These are phyloP conservation scores for Lotmaria passim DNA, from an alignment of 208 protist genomes.

Conservation along the genomic window DNA sequence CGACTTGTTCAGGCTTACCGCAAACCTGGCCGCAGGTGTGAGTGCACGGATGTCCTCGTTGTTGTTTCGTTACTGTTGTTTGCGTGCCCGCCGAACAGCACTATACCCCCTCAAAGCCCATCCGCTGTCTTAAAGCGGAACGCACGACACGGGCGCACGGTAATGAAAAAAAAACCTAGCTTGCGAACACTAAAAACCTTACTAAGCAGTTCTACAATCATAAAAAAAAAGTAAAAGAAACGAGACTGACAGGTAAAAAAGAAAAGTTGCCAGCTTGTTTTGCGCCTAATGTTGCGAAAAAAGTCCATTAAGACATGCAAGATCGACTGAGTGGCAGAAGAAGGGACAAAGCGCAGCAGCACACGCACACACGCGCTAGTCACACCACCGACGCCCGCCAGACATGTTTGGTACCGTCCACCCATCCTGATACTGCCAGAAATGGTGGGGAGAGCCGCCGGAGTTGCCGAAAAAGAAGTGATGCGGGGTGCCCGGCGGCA, in stretches of 20 bases:
- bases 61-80: too few species aligned
- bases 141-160: neutral
- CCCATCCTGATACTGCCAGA: constrained; percentile 91
- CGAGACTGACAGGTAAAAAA: constrained; percentile 14
- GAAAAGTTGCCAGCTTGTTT: constrained; percentile 12
- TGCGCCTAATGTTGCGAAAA: too few species aligned
- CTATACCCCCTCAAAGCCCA: neutral
- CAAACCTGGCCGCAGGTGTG: too few species aligned
- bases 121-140: neutral
- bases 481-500: constrained; percentile 70
- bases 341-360: neutral
- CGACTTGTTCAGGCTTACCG: too few species aligned
- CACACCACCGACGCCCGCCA: constrained; percentile 75
- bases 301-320: too few species aligned
- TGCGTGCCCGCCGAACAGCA: too few species aligned
- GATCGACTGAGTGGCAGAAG: neutral
- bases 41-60: too few species aligned
- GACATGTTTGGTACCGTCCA: constrained; percentile 92
- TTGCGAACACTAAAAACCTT: constrained; percentile 3
- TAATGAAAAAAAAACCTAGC: neutral
- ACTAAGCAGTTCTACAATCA: constrained; percentile 19
- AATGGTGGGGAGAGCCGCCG: constrained; percentile 80
- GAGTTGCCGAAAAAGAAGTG: constrained; percentile 91
- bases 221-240: neutral
- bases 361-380: constrained; percentile 35